Conservation (phyloP, 495 filamentous ascomycete genomes). For the Clohesyomyces aquaticus region DNA sequence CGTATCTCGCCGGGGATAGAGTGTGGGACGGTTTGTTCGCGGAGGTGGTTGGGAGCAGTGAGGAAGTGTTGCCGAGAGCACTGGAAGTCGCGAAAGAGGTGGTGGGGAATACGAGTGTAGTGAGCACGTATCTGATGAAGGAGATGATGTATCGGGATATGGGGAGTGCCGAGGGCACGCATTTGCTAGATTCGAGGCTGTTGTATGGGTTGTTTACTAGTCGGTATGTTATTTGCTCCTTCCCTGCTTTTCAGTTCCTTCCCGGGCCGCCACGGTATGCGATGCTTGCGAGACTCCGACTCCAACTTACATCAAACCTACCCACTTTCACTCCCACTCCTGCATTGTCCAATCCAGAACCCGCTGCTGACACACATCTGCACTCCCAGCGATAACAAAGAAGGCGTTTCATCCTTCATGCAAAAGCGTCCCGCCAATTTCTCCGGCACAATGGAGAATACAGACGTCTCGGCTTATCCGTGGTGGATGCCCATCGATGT, state of each 20-base stretch:
- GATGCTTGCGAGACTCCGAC: not conserved
- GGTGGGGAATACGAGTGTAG: slow-evolving; percentile 59
- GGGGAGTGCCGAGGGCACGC: slow-evolving; percentile 59
- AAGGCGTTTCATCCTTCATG: slow-evolving; percentile 48
- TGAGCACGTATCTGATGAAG: slow-evolving; percentile 59
- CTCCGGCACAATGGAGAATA: slow-evolving; percentile 54
- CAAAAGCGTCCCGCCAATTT: slow-evolving; percentile 56
- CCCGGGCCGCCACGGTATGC: not conserved
- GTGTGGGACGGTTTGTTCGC: slow-evolving; percentile 60
- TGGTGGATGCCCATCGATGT: slow-evolving; percentile 53
- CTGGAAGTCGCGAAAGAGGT: slow-evolving; percentile 63
- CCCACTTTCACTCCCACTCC: not conserved
- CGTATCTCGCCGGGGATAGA: slow-evolving; percentile 49
- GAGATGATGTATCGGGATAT: slow-evolving; percentile 64
- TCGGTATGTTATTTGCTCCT: slow-evolving; percentile 34
- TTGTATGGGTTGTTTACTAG: slow-evolving; percentile 59
- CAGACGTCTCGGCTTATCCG: slow-evolving; percentile 52
- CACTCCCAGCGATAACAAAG: slow-evolving; percentile 51
- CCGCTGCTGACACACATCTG: not conserved
- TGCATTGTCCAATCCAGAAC: not conserved
- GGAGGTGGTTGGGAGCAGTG: slow-evolving; percentile 55
- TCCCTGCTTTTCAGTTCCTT: not conserved
- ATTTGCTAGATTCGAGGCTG: slow-evolving; percentile 62
- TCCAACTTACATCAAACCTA: not conserved
- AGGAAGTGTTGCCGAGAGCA: slow-evolving; percentile 59